These are phyloP conservation scores for Sorghum bicolor DNA, from an alignment of 176 grass and related monocot genomes.

Conservation along the genomic window Sorghum_bicolor_NCBIv3 NC_012878.2:56468501-56469000, in stretches of 20 bases:
- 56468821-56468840: neutral
- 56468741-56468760: neutral
- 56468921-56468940: neutral
- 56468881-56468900: constrained; percentile 3
- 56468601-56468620: constrained; percentile 38
- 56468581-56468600: constrained; percentile 63
- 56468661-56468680: neutral
- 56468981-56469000: neutral
- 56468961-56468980: constrained; percentile 11
- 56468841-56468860: neutral
- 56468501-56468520: constrained; percentile 52
- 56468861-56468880: neutral
- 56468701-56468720: neutral
- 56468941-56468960: neutral
- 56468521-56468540: constrained; percentile 83
- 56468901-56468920: neutral
- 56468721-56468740: neutral
- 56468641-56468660: constrained; percentile 12
- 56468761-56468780: neutral
- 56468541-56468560: constrained; percentile 55
- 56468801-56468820: neutral
- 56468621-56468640: constrained; percentile 35
- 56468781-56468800: neutral
- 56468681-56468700: neutral
- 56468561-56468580: constrained; percentile 33